Conservation (phyloP, 2,329 filamentous ascomycete species). For the Leptodontidium sp. region DNA sequence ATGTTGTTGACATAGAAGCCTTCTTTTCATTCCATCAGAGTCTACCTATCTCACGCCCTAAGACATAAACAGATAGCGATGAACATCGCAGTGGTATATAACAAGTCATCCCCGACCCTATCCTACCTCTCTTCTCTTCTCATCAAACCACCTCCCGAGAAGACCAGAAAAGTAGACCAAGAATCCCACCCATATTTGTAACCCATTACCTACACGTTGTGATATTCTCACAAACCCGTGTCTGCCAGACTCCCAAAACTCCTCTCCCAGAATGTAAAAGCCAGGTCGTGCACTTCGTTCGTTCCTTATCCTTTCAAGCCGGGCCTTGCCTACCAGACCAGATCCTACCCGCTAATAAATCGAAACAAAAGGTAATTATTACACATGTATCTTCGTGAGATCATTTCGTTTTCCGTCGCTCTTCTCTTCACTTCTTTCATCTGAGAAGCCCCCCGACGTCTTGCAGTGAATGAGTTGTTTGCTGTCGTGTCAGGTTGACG, state of each 20-base stretch:
- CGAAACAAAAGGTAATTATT: conserved; percentile 8
- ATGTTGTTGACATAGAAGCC: background rate
- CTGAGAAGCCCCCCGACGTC: conserved; percentile 54
- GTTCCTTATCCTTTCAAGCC: too few species aligned
- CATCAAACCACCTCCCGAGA: background rate
- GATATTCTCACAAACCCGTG: background rate
- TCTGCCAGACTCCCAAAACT: conserved; percentile 14
- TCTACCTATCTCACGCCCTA: background rate
- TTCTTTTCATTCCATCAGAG: background rate
- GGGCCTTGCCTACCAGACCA: background rate
- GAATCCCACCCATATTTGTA: background rate
- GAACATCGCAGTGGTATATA: conserved; percentile 24
- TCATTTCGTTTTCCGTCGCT: conserved; percentile 1
- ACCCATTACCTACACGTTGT: conserved; percentile 1
- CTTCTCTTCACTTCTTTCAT: conserved; percentile 2
- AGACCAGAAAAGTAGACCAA: conserved; percentile 6
- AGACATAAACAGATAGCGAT: background rate
- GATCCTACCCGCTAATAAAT: conserved; percentile 6
- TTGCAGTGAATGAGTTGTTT: conserved; percentile 48
- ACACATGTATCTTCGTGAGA: conserved; percentile 16
- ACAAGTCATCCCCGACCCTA: background rate
- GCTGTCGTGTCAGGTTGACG: conserved; percentile 39
- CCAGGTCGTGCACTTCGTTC: conserved; percentile 4
- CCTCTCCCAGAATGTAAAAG: conserved; percentile 16
- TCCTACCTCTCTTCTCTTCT: background rate